Evolutionary conservation across 805 yeast genomes (phyloP), one percentile per base, ranked within the genome.

Genomic region (Saccharomyces kudriavzevii): DNA sequence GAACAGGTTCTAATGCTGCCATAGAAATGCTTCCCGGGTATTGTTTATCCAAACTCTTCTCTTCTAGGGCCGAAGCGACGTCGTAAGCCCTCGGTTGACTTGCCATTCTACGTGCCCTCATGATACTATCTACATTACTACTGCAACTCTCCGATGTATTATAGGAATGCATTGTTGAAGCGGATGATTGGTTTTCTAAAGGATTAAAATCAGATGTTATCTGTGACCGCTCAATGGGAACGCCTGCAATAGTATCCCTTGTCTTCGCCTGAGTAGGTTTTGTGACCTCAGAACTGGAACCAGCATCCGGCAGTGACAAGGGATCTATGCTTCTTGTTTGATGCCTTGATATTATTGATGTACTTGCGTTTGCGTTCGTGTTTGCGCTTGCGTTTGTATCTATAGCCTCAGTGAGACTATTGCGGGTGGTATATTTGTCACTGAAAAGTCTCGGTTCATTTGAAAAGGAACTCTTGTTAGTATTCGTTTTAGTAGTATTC

Each of bases 51-150:
- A 17, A 4, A 17, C 22, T 5, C 1, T 35, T 35, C 22, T 35
- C 43, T n/a, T 35, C 43, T 1, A 51, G n/a, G 24, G 46, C 14
- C 1, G 53, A n/a, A 27, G 46, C 14, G 5, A 50, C 45, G 0
- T 65, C 63, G 45, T 56, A 64, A 24, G 68, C 67, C 6, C 61
- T 53, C 10, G 65, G 65, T 52, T 58, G 65, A 26, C 61, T 59
- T 40, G 52, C 24, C 4, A 59, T 59, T 20, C 60, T 49, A 31
- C 52, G 56, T 25, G 54, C 40, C 2, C 43, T 35, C 43, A 35
- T 35, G n/a, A n/a, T n/a, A 35, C 24, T 35, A 35, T 35, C 43
- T 20, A 35, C 8, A 24, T 24, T 35, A 10, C 43, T 35, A 3
- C 17, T 17, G 17, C 17, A 35, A 35, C 43, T 35, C 43, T 35